Conservation (phyloP, 225 moss, liverwort and hornwort species). For the Straminergon stramineum region DNA sequence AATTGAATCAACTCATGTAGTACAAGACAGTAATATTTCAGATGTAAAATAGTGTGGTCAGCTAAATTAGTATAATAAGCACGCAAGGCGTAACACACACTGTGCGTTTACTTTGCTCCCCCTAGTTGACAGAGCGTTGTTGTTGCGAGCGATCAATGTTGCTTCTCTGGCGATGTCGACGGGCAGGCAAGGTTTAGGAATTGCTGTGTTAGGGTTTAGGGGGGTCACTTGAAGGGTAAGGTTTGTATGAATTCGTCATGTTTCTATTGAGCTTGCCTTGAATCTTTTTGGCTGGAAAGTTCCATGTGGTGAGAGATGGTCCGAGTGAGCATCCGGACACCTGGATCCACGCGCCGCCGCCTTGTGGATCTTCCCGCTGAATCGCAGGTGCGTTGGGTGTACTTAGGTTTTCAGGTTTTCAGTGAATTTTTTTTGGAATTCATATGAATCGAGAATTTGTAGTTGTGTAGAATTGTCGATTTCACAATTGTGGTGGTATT, state of each 20-base stretch:
- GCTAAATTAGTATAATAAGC: not conserved
- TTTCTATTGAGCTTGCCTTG: not conserved
- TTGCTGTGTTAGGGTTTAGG: not conserved
- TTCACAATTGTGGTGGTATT: not conserved
- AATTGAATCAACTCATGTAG: not conserved
- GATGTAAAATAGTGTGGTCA: not conserved
- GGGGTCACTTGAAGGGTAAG: not conserved
- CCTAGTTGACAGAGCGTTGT: too few species aligned
- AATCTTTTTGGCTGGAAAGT: not conserved
- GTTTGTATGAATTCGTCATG: not conserved
- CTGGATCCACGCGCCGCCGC: conserved; percentile 38
- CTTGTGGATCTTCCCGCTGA: conserved; percentile 29
- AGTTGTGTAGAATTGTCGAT: not conserved
- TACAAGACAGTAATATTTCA: not conserved
- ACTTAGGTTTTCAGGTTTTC: not conserved
- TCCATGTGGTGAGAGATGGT: conserved; percentile 19
- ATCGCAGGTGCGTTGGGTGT: conserved; percentile 10
- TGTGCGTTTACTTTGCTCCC: not conserved
- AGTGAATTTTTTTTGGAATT: not conserved
- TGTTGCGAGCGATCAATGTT: not conserved
- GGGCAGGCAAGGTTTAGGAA: not conserved
- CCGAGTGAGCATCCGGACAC: conserved; percentile 28
- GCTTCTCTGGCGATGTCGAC: not conserved
- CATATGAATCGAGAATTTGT: not conserved
- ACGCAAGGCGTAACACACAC: not conserved